Evolutionary conservation across 208 protist species (phyloP), one percentile per base, ranked within the genome.

Genomic region (Leptomonas pyrrhocoris): DNA sequence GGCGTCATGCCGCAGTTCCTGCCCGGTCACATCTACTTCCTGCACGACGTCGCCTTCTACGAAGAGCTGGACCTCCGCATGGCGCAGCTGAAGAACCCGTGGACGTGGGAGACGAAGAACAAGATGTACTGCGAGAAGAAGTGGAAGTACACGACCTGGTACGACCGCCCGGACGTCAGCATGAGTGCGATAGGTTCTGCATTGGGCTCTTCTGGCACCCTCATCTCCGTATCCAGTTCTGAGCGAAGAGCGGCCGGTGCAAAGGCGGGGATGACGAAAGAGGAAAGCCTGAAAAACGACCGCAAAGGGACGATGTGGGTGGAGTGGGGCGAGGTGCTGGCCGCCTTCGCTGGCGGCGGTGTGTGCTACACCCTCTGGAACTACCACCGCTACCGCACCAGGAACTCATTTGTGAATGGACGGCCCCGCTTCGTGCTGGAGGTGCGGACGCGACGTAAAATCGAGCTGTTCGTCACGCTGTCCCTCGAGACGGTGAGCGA

Each of bases 251-350:
- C 53, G 8, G 31, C 36, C 19, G 50, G 18, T 28, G 57, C 13
- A 50, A 67, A 36, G 40, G 61, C 7, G 19, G 45, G 2, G 23
- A 30, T 68, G 73, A 76, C 54, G 42, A 27, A 61, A 27, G 76
- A 31, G 45, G 72, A 31, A 65, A 58, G 25, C 57, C 66, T 67
- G 53, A 61, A n/a, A 21, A 72, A 45, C 53, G 68, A 40, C 27
- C 59, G 58, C 18, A 75, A 82, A 23, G 88, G 83, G 9, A 80
- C 79, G 49, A 86, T 96, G 60, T 96, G 92, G 89, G 79, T 96
- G 73, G 73, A 76, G 46, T 94, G 88, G 89, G 59, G 36, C 0
- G 92, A 94, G 57, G 79, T 75, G n/a, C 76, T 88, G 31, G 42
- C 64, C 6, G 79, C 81, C 54, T 96, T 96, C 57, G 74, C 71